phyloP scores from a whole-genome alignment of 352 stramenopile genomes.

The Globisporangium cederbergense region DNA sequence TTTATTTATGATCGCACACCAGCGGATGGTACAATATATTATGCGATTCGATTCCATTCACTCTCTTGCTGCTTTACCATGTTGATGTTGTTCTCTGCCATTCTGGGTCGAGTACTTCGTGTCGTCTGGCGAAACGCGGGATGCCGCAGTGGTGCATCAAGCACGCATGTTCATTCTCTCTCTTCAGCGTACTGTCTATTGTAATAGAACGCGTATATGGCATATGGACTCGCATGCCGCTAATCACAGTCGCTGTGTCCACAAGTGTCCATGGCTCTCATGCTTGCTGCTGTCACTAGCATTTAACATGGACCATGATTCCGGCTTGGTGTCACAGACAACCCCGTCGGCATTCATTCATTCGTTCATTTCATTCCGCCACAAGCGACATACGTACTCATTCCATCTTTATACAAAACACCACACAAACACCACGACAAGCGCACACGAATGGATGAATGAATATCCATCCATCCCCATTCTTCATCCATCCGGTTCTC shows the following conservation, averaged over 20 bases:
- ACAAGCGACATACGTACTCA: neutral
- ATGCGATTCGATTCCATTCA: constrained; percentile 9
- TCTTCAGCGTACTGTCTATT: too few species aligned
- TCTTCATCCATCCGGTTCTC: neutral
- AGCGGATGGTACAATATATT: constrained; percentile 12
- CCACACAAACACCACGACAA: too few species aligned
- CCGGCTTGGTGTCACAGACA: neutral
- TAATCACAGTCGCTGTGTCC: too few species aligned
- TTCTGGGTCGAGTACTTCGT: neutral
- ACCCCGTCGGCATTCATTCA: neutral
- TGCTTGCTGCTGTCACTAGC: too few species aligned
- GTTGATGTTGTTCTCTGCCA: neutral
- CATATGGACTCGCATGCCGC: too few species aligned
- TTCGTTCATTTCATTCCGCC: neutral
- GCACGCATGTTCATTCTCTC: neutral
- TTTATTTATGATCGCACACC: constrained; percentile 12
- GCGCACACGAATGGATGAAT: neutral
- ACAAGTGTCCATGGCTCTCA: too few species aligned
- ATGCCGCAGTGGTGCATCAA: neutral
- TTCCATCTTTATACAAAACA: neutral
- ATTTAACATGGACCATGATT: neutral
- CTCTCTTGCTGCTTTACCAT: neutral
- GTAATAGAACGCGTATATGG: too few species aligned
- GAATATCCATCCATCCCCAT: too few species aligned
- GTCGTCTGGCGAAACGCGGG: neutral